Evolutionary conservation across 768 basidiomycete species (phyloP).

Genomic region (Mycena rebaudengoi): DNA sequence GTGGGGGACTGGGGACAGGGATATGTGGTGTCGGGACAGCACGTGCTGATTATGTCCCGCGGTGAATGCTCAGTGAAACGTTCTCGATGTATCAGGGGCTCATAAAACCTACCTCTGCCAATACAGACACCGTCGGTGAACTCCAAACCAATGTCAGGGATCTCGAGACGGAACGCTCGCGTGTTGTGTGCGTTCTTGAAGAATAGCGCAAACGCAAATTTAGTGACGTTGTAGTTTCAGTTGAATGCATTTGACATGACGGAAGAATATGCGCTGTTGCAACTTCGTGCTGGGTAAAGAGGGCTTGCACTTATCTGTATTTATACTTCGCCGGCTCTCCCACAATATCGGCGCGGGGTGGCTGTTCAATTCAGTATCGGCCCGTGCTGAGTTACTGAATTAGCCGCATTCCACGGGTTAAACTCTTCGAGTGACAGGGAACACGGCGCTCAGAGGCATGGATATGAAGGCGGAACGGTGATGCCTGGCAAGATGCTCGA

Average conservation of each 20-base stretch:
- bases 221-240: neutral
- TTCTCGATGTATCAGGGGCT: too few relatives aligned
- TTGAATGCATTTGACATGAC: neutral
- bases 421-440: neutral
- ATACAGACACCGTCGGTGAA: constrained; percentile 3
- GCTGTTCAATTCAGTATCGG: neutral
- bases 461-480: too few relatives aligned
- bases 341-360: neutral
- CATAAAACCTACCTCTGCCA: neutral
- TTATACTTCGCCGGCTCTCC: neutral
- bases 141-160: neutral
- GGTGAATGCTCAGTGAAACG: too few relatives aligned
- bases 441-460: neutral
- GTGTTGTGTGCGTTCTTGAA: neutral
- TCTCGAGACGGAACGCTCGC: neutral
- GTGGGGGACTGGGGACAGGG: too few relatives aligned
- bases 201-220: neutral
- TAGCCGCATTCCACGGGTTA: neutral
- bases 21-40: too few relatives aligned
- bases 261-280: neutral
- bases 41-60: too few relatives aligned
- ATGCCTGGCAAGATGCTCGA: too few relatives aligned
- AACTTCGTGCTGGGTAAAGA: neutral
- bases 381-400: neutral
- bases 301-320: neutral